These are phyloP conservation scores for Candida takata DNA, from an alignment of 805 yeast species.

Conservation along the genomic window DNA sequence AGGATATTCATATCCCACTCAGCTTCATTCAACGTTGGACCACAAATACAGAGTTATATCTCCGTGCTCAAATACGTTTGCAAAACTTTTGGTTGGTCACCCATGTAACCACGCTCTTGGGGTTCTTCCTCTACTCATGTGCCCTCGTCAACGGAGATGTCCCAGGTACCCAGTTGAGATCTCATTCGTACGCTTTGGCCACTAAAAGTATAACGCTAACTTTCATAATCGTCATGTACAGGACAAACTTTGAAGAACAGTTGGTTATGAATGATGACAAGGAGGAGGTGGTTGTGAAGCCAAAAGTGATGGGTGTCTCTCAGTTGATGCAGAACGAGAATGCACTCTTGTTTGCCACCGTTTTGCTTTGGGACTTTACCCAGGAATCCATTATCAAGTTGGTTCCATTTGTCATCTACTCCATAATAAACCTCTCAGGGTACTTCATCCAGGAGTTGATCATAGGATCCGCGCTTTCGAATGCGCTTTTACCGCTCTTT, in stretches of 20 bases:
- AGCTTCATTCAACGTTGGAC: conserved; percentile 2
- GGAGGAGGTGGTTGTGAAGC: conserved; percentile 10
- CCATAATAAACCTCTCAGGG: conserved; percentile 31
- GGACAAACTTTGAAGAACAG: conserved; percentile 16
- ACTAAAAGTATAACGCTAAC: conserved; percentile 18
- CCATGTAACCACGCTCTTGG: conserved; percentile 17
- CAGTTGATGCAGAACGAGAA: conserved; percentile 35
- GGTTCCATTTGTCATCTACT: conserved; percentile 35
- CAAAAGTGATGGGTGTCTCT: conserved; percentile 23
- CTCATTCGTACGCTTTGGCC: conserved; percentile 13
- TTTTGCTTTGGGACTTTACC: conserved; percentile 33
- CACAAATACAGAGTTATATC: conserved; percentile 4
- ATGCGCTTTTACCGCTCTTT: conserved; percentile 31
- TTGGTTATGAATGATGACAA: conserved; percentile 10
- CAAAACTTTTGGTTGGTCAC: conserved; percentile 22
- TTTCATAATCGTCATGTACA: conserved; percentile 20
- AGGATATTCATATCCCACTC: conserved; percentile 6
- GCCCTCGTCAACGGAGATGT: conserved; percentile 2
- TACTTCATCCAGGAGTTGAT: conserved; percentile 28
- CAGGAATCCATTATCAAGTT: conserved; percentile 28
- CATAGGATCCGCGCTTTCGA: conserved; percentile 26
- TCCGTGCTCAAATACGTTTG: conserved; percentile 11
- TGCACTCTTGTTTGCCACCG: conserved; percentile 30
- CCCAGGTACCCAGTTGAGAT: neutral
- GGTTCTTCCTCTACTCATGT: conserved; percentile 8